Conservation (phyloP, 2,329 filamentous ascomycete genomes). For the Calonectria hongkongensis region DNA sequence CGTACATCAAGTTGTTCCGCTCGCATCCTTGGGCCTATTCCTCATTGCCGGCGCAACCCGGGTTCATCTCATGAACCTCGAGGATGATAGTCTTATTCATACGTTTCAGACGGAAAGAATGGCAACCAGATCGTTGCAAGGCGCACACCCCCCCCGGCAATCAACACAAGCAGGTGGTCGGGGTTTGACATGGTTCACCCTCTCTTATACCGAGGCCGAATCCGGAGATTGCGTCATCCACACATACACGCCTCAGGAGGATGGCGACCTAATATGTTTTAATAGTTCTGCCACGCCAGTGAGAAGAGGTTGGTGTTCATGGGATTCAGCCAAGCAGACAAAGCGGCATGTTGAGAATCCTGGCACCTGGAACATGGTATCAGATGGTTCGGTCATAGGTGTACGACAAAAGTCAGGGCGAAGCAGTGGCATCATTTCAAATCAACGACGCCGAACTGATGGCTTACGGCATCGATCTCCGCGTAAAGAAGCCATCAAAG, state of each 20-base stretch:
- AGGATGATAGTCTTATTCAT: conserved; percentile 70
- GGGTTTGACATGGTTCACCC: conserved; percentile 77
- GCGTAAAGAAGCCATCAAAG: conserved; percentile 48
- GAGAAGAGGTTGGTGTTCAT: conserved; percentile 68
- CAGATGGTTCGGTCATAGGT: conserved; percentile 77
- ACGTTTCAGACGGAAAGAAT: conserved; percentile 77
- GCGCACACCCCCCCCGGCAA: conserved; percentile 69
- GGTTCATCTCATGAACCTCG: conserved; percentile 74
- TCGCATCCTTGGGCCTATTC: conserved; percentile 76
- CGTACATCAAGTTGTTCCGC: conserved; percentile 73
- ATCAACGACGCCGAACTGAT: conserved; percentile 47
- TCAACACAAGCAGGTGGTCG: conserved; percentile 71
- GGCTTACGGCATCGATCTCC: conserved; percentile 57
- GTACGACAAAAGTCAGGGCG: conserved; percentile 69
- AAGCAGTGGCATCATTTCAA: conserved; percentile 36
- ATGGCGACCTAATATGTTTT: conserved; percentile 75
- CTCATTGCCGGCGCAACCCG: conserved; percentile 75
- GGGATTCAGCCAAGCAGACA: conserved; percentile 70
- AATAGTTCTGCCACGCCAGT: conserved; percentile 61
- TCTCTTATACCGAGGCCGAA: conserved; percentile 77
- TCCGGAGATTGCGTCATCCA: conserved; percentile 79
- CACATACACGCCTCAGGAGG: conserved; percentile 74
- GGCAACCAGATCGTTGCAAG: conserved; percentile 75
- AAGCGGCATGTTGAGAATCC: conserved; percentile 75
- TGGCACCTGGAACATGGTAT: conserved; percentile 78